Conservation (phyloP, 1,284 basidiomycete genomes). For the Waitea zeae region DNA sequence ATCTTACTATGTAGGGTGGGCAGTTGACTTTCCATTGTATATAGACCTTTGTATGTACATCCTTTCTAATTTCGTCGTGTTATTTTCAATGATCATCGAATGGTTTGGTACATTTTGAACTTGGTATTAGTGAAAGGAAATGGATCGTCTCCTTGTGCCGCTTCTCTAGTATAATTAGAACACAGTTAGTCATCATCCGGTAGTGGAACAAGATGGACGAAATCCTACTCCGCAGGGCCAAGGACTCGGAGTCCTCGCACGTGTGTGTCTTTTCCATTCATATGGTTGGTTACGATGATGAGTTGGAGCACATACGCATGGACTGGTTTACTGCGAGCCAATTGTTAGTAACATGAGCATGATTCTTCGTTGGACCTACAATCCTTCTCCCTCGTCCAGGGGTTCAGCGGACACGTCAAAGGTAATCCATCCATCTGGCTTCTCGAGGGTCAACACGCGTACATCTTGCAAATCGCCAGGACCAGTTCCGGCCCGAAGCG, state of each 20-base stretch:
- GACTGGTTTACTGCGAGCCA: slow-evolving; percentile 54
- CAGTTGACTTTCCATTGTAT: too few species aligned
- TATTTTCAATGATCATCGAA: slow-evolving; percentile 28
- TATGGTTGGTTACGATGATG: slow-evolving; percentile 84
- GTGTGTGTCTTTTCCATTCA: slow-evolving; percentile 98
- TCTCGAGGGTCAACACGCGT: slow-evolving; percentile 67
- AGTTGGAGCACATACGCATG: slow-evolving; percentile 85
- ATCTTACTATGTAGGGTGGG: too few species aligned
- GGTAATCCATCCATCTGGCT: slow-evolving; percentile 91
- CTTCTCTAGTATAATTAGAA: slow-evolving; percentile 16
- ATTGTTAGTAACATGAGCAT: slow-evolving; percentile 2
- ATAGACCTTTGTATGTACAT: background rate
- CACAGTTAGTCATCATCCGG: background rate
- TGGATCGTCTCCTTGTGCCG: slow-evolving; percentile 37
- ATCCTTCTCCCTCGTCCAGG: slow-evolving; percentile 57
- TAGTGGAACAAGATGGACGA: slow-evolving; percentile 7
- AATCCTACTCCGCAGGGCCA: slow-evolving; percentile 62
- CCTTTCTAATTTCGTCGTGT: background rate
- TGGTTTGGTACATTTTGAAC: slow-evolving; percentile 66
- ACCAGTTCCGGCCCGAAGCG: slow-evolving; percentile 84
- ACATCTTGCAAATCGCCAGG: slow-evolving; percentile 87
- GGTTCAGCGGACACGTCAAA: slow-evolving; percentile 75
- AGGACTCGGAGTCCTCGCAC: slow-evolving; percentile 79
- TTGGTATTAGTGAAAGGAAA: slow-evolving; percentile 45
- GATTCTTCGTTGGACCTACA: slow-evolving; percentile 22